Conservation (phyloP, 140 eudicot genomes). For the Senecio squalidus region DNA sequence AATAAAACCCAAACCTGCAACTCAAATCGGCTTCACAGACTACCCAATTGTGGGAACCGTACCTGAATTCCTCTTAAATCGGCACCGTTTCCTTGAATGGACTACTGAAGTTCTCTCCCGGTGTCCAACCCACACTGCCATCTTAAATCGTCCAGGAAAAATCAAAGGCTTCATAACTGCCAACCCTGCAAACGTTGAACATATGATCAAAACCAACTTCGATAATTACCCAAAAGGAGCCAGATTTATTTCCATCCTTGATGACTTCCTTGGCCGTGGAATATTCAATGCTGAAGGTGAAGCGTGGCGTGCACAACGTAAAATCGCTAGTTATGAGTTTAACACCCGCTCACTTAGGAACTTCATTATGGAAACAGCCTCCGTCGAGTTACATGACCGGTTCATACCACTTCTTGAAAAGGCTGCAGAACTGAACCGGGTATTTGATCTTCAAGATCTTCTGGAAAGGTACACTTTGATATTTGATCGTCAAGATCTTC, state of each 20-base stretch:
- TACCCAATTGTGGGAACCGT: conserved; percentile 75
- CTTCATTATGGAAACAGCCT: conserved; percentile 48
- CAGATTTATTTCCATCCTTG: conserved; percentile 47
- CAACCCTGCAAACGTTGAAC: conserved; percentile 65
- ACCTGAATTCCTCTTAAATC: conserved; percentile 70
- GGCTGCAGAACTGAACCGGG: conserved; percentile 19
- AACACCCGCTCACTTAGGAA: conserved; percentile 62
- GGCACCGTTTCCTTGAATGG: conserved; percentile 92
- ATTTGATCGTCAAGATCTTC: too few relatives aligned
- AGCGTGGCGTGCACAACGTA: conserved; percentile 63
- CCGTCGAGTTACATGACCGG: conserved; percentile 34
- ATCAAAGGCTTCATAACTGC: conserved; percentile 76
- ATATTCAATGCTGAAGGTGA: conserved; percentile 83
- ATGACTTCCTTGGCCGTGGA: conserved; percentile 76
- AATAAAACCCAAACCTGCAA: conserved; percentile 16
- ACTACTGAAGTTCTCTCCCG: conserved; percentile 52
- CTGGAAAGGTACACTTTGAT: conserved; percentile 67
- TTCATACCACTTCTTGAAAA: conserved; percentile 50
- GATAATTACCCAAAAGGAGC: conserved; percentile 84
- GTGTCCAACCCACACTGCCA: conserved; percentile 64
- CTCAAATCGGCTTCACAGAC: conserved; percentile 42
- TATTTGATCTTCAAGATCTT: conserved; percentile 69
- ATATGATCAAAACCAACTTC: conserved; percentile 73
- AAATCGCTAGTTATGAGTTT: conserved; percentile 81
- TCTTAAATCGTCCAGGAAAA: conserved; percentile 63